These are phyloP conservation scores for Pharus latifolius DNA, from an alignment of 176 grass and related monocot species.

Conservation along the genomic window DNA sequence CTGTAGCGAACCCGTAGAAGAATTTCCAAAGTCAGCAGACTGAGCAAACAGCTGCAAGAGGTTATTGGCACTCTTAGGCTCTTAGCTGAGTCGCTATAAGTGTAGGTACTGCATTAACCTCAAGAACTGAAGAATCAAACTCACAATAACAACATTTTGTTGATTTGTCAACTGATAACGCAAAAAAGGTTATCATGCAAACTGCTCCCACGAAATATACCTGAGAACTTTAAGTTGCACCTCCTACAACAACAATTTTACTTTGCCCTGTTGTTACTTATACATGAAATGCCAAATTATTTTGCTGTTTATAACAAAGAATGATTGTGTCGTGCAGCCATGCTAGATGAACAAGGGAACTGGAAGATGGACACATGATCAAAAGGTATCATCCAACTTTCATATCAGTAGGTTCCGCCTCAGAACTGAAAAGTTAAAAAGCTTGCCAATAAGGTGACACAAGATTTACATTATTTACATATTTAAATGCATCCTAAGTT, in stretches of 20 bases:
- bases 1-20: slow-evolving; percentile 75
- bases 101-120: background rate
- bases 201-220: too few relatives aligned
- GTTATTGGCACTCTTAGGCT: background rate
- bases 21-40: background rate
- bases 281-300: too few relatives aligned
- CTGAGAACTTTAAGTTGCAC: too few relatives aligned
- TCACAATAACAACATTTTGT: too few relatives aligned
- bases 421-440: background rate
- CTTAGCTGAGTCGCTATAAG: background rate
- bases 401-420: background rate
- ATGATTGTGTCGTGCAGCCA: background rate
- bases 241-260: slow-evolving; percentile 3
- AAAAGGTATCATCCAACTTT: background rate
- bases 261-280: background rate
- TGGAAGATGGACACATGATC: background rate
- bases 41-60: background rate
- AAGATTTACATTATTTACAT: background rate
- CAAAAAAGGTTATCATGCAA: too few relatives aligned
- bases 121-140: too few relatives aligned
- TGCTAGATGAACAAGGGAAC: background rate
- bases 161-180: background rate
- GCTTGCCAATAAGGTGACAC: background rate
- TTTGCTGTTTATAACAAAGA: background rate
- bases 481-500: background rate